These are phyloP conservation scores for Mucor irregularis DNA, from an alignment of 371 early-diverging fungal species.

Conservation along the genomic window DNA sequence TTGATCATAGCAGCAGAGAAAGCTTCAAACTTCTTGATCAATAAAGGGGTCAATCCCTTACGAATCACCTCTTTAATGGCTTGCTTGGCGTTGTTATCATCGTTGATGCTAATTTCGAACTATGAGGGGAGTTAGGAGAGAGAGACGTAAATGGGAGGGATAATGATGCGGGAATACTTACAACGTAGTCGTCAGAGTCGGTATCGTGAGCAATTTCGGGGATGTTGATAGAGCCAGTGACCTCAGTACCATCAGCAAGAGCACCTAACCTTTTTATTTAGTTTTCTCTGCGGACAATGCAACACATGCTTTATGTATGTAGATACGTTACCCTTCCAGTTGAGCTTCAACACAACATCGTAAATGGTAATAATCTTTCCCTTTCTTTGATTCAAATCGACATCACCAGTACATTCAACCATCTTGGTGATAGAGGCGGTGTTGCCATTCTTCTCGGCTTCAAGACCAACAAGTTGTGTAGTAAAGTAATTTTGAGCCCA, in stretches of 20 bases:
- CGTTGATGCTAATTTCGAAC: slow-evolving; percentile 77
- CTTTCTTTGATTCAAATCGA: slow-evolving; percentile 86
- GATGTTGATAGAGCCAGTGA: slow-evolving; percentile 76
- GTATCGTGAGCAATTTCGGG: slow-evolving; percentile 95
- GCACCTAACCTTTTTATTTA: slow-evolving; percentile 49
- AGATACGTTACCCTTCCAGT: slow-evolving; percentile 67
- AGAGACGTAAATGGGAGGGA: neutral
- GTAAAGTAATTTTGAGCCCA: slow-evolving; percentile 77
- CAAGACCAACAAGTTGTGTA: slow-evolving; percentile 52
- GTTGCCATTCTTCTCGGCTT: slow-evolving; percentile 47
- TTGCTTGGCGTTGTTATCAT: slow-evolving; percentile 58
- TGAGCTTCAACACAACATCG: slow-evolving; percentile 67
- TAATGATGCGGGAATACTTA: slow-evolving; percentile 16
- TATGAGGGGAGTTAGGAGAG: slow-evolving; percentile 19
- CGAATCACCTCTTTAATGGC: slow-evolving; percentile 74
- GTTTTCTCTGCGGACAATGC: no score
- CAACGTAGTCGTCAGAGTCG: slow-evolving; percentile 77
- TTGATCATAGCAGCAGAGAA: slow-evolving; percentile 81
- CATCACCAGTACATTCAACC: slow-evolving; percentile 70
- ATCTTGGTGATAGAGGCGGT: slow-evolving; percentile 57
- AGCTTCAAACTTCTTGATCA: slow-evolving; percentile 62
- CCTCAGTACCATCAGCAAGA: slow-evolving; percentile 63
- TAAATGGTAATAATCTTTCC: slow-evolving; percentile 85
- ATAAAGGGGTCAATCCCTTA: slow-evolving; percentile 59
- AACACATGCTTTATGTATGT: neutral